Percentiles rank a stretch among this genome's conserved stretches.
These are phyloP conservation scores for Wallacemonas sp. DNA, from an alignment of 208 protist species.

Conservation along the genomic window DNA sequence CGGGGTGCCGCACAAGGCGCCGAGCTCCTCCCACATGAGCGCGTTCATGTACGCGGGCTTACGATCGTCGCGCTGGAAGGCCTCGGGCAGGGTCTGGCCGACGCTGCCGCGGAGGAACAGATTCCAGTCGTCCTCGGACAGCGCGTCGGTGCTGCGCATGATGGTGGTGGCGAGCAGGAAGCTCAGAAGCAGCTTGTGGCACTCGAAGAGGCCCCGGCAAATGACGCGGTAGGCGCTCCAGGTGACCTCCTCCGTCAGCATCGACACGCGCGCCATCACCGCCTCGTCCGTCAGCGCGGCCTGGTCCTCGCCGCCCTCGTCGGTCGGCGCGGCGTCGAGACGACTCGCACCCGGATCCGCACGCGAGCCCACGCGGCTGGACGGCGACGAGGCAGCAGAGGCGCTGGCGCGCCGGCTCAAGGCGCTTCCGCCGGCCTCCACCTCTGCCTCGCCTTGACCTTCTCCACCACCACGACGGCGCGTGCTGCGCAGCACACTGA, in stretches of 20 bases:
- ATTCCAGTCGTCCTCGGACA: conserved; percentile 83
- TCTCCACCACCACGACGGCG: conserved; percentile 29
- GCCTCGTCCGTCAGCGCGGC: conserved; percentile 27
- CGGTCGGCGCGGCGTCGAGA: background rate
- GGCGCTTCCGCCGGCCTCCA: background rate
- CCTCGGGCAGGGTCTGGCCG: conserved; percentile 35
- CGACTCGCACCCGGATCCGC: too few relatives aligned
- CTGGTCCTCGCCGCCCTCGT: conserved; percentile 28
- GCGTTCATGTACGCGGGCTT: conserved; percentile 87
- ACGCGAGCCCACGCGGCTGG: background rate
- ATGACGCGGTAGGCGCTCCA: conserved; percentile 89
- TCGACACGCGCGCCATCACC: conserved; percentile 62
- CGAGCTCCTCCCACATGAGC: conserved; percentile 93
- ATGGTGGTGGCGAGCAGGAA: conserved; percentile 91
- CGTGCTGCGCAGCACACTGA: conserved; percentile 79
- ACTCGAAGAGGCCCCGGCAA: conserved; percentile 95
- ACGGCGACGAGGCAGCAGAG: background rate
- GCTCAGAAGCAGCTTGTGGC: conserved; percentile 94
- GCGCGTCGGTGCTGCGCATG: conserved; percentile 45
- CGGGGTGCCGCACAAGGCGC: conserved; percentile 70
- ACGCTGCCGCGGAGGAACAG: conserved; percentile 85
- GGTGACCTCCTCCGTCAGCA: conserved; percentile 82
- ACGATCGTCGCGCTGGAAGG: conserved; percentile 33
- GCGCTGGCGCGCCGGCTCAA: background rate
- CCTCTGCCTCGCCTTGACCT: background rate